A percentile compares a stretch with the other conserved stretches of the same genome.
Conservation (phyloP, 192 early-diverging fungal genomes). For the Rhizoclosmatium globosum region DNA sequence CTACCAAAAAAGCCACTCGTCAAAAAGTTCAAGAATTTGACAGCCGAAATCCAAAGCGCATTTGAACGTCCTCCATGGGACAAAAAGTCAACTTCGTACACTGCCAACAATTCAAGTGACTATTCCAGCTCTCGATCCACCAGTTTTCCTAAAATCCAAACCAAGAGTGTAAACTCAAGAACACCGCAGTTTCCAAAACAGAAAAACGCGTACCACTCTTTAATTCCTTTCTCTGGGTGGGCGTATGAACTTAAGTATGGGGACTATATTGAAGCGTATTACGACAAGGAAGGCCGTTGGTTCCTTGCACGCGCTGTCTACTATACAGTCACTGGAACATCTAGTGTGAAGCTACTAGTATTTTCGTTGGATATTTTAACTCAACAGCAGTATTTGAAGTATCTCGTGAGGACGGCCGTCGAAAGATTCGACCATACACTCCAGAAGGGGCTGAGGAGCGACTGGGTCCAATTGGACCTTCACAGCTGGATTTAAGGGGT, state of each 20-base stretch:
- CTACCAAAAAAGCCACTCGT: too few relatives aligned
- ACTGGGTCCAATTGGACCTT: not conserved
- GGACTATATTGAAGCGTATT: not conserved
- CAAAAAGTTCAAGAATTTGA: too few relatives aligned
- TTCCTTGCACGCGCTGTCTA: not conserved
- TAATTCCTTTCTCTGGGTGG: not conserved
- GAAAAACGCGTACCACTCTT: too few relatives aligned
- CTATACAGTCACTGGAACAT: not conserved
- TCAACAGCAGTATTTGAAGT: not conserved
- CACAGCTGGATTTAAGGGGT: not conserved
- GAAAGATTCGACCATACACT: not conserved
- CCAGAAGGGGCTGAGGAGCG: not conserved
- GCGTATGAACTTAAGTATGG: not conserved
- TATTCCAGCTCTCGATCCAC: too few relatives aligned
- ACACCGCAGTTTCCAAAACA: too few relatives aligned
- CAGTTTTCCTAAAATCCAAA: too few relatives aligned
- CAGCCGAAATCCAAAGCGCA: too few relatives aligned
- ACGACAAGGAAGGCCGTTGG: not conserved
- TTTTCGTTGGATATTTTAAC: not conserved
- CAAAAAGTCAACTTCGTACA: too few relatives aligned
- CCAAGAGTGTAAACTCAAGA: too few relatives aligned
- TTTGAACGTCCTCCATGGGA: too few relatives aligned
- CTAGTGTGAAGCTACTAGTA: not conserved
- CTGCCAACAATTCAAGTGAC: too few relatives aligned
- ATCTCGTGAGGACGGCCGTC: not conserved